These are phyloP conservation scores for Paecilomyces sp. DNA, from an alignment of 2,329 filamentous ascomycete genomes.

Conservation along the genomic window DNA sequence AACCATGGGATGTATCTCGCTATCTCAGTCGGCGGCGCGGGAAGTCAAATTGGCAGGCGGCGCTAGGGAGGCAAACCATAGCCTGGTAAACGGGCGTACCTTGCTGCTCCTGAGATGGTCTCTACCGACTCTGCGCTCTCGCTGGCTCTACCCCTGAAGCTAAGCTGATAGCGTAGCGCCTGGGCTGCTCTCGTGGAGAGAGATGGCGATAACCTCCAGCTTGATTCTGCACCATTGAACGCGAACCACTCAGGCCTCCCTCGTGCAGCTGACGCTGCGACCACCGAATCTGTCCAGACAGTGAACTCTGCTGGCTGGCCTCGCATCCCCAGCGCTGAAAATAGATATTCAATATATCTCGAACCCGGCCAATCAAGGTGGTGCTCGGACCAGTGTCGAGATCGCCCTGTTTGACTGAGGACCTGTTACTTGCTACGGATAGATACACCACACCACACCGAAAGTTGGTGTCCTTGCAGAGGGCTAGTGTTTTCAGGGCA, in stretches of 20 bases:
- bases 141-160: neutral
- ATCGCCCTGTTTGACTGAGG: neutral
- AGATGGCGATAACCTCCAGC: neutral
- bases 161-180: neutral
- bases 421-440: too few relatives aligned
- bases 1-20: too few relatives aligned
- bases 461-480: neutral
- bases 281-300: neutral
- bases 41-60: neutral
- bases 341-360: neutral
- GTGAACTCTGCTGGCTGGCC: neutral
- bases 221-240: neutral
- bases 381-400: neutral
- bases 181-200: neutral
- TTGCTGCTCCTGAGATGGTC: neutral
- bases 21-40: neutral
- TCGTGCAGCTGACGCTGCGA: neutral
- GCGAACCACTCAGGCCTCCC: neutral
- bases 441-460: neutral
- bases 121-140: neutral
- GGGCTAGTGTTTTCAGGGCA: neutral
- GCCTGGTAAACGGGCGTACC: neutral
- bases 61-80: neutral
- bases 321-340: neutral
- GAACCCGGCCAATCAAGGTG: neutral